These are phyloP conservation scores for Metrosideros polymorpha DNA, from an alignment of 441 rosid species.

Conservation along the genomic window DNA sequence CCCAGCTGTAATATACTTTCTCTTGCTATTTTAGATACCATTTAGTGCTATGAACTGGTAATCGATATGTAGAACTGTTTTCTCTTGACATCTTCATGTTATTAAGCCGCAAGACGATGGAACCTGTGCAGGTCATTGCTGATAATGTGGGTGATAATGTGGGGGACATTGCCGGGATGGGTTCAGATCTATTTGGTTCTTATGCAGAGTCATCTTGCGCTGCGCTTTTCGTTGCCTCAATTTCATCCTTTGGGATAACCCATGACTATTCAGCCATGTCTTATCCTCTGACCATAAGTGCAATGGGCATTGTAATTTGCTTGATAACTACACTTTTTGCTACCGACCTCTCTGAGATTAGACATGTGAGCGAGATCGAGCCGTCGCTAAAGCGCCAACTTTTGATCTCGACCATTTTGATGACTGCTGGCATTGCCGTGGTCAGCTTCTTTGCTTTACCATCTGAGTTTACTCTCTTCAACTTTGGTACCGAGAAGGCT, in stretches of 20 bases:
- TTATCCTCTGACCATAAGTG: constrained; percentile 42
- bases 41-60: not conserved
- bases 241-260: constrained; percentile 42
- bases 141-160: constrained; percentile 69
- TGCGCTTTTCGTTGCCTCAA: constrained; percentile 54
- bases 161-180: constrained; percentile 72
- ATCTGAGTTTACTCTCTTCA: constrained; percentile 49
- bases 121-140: constrained; percentile 42
- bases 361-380: constrained; percentile 37
- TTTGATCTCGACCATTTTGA: constrained; percentile 47
- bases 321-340: constrained; percentile 55
- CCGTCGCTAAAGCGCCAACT: constrained; percentile 57
- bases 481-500: constrained; percentile 40
- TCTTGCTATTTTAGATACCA: not conserved
- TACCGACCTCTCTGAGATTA: constrained; percentile 45
- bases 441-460: constrained; percentile 46
- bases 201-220: constrained; percentile 64
- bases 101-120: not conserved
- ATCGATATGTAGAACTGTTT: not conserved
- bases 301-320: constrained; percentile 55
- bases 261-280: constrained; percentile 57
- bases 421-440: constrained; percentile 48
- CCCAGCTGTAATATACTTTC: constrained; percentile 25
- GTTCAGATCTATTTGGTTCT: constrained; percentile 51
- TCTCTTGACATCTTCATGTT: not conserved